Conservation (phyloP, 192 early-diverging fungal species). For the Thamnidium elegans region DNA sequence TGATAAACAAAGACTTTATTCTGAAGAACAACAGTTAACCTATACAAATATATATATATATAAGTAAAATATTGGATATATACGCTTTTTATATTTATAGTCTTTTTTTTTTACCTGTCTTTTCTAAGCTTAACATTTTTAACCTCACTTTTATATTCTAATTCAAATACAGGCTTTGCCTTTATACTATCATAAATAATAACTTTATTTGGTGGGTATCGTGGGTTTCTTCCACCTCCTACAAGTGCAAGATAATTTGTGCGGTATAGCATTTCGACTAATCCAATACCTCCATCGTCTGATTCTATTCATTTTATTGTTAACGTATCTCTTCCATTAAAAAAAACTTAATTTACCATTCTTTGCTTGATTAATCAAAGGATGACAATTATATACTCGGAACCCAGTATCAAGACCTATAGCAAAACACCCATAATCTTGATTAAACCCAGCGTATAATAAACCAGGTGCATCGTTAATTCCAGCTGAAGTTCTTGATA, state of each 20-base stretch:
- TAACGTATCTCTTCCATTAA: background rate
- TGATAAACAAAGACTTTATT: slow-evolving; percentile 83
- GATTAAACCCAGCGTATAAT: slow-evolving; percentile 79
- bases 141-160: slow-evolving; percentile 80
- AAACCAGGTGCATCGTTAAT: slow-evolving; percentile 57
- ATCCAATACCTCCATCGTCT: slow-evolving; percentile 78
- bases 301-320: slow-evolving; percentile 48
- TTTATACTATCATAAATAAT: slow-evolving; percentile 85
- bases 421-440: slow-evolving; percentile 82
- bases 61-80: background rate
- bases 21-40: slow-evolving; percentile 70
- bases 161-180: slow-evolving; percentile 64
- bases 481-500: slow-evolving; percentile 43
- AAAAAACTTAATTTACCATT: slow-evolving; percentile 39
- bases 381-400: slow-evolving; percentile 82
- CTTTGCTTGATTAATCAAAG: slow-evolving; percentile 78
- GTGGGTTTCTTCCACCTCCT: slow-evolving; percentile 79
- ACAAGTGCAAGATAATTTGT: slow-evolving; percentile 87
- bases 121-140: slow-evolving; percentile 74
- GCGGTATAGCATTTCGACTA: slow-evolving; percentile 82
- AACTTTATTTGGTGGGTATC: slow-evolving; percentile 83
- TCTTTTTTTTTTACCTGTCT: slow-evolving; percentile 61
- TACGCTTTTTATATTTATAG: too few species aligned
- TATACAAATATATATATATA: too few species aligned
- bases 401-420: slow-evolving; percentile 80